phyloP scores from a whole-genome alignment of 2,329 filamentous ascomycete genomes.

The Chaetomiaceae sp. region DNA sequence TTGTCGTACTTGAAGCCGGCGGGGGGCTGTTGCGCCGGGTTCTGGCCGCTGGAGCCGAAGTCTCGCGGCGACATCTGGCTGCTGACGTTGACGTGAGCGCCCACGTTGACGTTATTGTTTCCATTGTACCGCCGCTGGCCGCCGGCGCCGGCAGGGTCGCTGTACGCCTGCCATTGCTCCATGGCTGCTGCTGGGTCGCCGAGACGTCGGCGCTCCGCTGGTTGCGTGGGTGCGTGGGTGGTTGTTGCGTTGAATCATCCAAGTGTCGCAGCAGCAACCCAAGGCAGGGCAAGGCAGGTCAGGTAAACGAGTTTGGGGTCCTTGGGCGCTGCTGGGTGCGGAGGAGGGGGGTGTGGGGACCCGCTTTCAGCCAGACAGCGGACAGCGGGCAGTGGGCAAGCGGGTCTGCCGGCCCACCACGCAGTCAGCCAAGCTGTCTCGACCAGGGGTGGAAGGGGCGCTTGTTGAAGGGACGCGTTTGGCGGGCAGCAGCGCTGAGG shows the following conservation, averaged over 20 bases:
- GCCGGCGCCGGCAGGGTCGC: constrained; percentile 54
- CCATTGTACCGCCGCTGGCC: constrained; percentile 62
- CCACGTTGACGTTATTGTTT: neutral
- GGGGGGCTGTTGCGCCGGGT: constrained; percentile 40
- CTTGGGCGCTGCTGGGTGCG: constrained; percentile 9
- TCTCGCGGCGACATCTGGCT: constrained; percentile 25
- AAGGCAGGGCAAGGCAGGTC: neutral
- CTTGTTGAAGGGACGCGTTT: constrained; percentile 8
- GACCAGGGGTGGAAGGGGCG: constrained; percentile 10
- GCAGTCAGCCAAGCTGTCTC: constrained; percentile 1
- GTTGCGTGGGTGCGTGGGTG: neutral
- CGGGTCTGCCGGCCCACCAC: neutral
- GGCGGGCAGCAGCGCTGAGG: constrained; percentile 6
- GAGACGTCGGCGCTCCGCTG: constrained; percentile 10
- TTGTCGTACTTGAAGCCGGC: constrained; percentile 63
- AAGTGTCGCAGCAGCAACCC: constrained; percentile 1
- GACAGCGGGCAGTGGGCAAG: no score
- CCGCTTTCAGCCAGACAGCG: constrained; percentile 8
- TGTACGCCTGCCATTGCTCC: constrained; percentile 65
- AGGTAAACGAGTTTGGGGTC: constrained; percentile 12
- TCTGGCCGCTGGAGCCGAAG: constrained; percentile 37
- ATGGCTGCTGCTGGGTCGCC: constrained; percentile 33
- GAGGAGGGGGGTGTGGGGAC: constrained; percentile 6
- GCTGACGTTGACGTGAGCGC: no score
- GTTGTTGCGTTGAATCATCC: constrained; percentile 1